Conservation (phyloP, 345 rosid species). For the Zanthoxylum bungeanum region DNA sequence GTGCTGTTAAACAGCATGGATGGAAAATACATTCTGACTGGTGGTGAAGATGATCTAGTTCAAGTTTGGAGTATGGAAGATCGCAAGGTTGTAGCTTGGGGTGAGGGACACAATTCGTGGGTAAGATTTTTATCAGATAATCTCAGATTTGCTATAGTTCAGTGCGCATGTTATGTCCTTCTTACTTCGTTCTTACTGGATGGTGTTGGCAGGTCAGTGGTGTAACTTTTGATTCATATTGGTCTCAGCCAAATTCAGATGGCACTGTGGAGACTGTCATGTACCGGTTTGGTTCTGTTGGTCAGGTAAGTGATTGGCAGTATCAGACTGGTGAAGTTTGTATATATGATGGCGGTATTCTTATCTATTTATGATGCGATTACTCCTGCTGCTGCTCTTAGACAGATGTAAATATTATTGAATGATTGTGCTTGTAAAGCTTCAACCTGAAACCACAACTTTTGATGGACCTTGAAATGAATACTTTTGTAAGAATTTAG, state of each 20-base stretch:
- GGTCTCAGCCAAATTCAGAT: conserved; percentile 87
- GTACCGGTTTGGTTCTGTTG: conserved; percentile 98
- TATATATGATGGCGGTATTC: background rate
- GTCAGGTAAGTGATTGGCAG: conserved; percentile 64
- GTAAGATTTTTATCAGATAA: conserved; percentile 41
- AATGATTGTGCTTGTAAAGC: background rate
- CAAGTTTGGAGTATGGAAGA: conserved; percentile 99
- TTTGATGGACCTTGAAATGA: background rate
- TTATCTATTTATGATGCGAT: background rate
- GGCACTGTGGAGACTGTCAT: conserved; percentile 80
- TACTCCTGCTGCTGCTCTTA: background rate
- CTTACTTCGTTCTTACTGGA: conserved; percentile 23
- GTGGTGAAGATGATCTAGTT: conserved; percentile 99
- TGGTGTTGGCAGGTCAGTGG: conserved; percentile 85
- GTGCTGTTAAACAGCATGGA: conserved; percentile 67
- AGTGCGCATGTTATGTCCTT: conserved; percentile 9
- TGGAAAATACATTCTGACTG: conserved; percentile 92
- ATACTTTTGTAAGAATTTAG: background rate
- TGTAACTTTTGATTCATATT: conserved; percentile 95
- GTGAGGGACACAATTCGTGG: conserved; percentile 99
- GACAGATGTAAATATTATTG: background rate
- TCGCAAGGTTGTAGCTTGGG: conserved; percentile 98
- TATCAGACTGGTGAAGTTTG: conserved; percentile 4
- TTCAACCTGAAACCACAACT: background rate
- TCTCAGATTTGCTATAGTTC: conserved; percentile 4